Base-by-base conservation (phyloP, 2,329 filamentous ascomycete genomes). In the Cordyceps cicadae region DNA sequence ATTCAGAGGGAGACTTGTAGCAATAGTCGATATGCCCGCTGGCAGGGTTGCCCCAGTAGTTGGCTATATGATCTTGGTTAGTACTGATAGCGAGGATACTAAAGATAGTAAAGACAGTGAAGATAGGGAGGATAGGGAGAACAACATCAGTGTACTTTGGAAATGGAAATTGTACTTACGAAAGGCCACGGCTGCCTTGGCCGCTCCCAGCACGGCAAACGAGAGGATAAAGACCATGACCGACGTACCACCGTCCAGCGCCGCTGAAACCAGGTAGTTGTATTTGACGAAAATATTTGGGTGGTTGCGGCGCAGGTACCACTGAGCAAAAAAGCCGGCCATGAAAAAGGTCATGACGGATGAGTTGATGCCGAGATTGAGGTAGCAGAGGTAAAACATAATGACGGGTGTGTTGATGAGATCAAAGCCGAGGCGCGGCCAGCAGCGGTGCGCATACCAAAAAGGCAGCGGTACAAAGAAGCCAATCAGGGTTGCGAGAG, bases 351-450 rank as follows among this genome's bases (percentile, higher is more conserved):
- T 65, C 54, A 69, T 60, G 12, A 75, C 64, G 6, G 71, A 73
- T 8, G 70, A 69, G 64, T 77, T 75, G 52, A 66, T 59, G 8
- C 75, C 77, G 29, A 78, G 72, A 48, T 68, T 75, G 2, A 79
- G 69, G 61, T 70, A 74, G 24, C 76, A 74, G 50, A 76, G 66
- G 66, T 74, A 78, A 68, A 70, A 76, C 48, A 71, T 63, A 59
- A 79, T 74, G 50, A 79, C 73, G 12, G 74, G 70, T 0, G 72
- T 72, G 68, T 78, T 76, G 64, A 77, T 61, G 62, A 74, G 70
- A 45, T 67, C 57, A 53, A 73, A 70, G 19, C 65, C 55, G 1
- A 63, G 37, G 14, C 66, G 66, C 6, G 69, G 67, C 49, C 69
- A 72, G 60, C 69, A 65, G 46, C 67, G 65, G 64, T 46, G 66